Conservation (phyloP, 225 moss, liverwort and hornwort genomes). For the Rhytidiadelphus loreus region DNA sequence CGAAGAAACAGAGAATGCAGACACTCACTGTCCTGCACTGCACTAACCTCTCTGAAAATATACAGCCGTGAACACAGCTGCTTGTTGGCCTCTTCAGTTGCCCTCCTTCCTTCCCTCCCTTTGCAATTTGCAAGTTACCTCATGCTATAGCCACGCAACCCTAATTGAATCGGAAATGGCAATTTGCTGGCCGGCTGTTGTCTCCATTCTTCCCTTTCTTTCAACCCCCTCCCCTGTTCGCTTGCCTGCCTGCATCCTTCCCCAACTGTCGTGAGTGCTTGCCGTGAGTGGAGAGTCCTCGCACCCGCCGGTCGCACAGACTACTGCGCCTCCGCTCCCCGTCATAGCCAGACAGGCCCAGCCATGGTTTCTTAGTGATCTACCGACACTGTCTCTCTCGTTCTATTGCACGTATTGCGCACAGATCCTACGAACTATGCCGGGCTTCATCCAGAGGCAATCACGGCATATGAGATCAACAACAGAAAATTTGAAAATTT, state of each 20-base stretch:
- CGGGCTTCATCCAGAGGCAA: neutral
- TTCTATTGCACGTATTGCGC: neutral
- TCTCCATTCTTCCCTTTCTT: neutral
- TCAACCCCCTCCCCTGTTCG: too few species aligned
- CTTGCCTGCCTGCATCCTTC: neutral
- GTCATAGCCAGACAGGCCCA: neutral
- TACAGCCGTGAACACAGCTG: neutral
- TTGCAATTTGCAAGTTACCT: neutral
- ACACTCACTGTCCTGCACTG: too few species aligned
- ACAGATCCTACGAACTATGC: neutral
- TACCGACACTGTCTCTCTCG: neutral
- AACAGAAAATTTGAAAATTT: neutral
- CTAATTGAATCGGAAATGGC: neutral
- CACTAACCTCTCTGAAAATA: neutral
- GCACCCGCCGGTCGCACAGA: neutral
- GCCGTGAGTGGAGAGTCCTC: neutral
- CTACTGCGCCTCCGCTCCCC: neutral
- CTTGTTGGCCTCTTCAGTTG: neutral
- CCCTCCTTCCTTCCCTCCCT: neutral
- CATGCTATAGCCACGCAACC: neutral
- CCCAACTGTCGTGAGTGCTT: neutral
- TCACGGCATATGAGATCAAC: neutral
- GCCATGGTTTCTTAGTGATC: neutral
- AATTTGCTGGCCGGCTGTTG: neutral
- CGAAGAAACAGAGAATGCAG: neutral